Base-by-base conservation (phyloP, 2,329 filamentous ascomycete species). In the Aspergillus jensenii region DNA sequence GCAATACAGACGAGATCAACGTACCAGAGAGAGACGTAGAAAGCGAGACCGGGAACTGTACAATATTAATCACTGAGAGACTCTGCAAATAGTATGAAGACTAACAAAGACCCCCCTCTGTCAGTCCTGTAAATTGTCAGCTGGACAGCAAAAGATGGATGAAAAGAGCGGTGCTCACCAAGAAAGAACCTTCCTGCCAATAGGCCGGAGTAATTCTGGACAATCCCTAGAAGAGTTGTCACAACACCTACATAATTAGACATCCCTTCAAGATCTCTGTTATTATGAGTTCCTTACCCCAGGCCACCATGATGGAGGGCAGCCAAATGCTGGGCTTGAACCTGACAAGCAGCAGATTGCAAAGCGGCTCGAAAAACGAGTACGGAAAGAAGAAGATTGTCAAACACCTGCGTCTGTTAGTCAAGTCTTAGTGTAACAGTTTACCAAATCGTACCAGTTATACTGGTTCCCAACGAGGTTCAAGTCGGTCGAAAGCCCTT, bases 201-300 rank as follows among this genome's bases (percentile, higher is more conserved):
- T 12, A 50, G 3, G 6, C 33, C 33, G 8, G 27, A 14, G 4
- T 39, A 39, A 57, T 76, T 78, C 51, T 80, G 73, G 3, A 77
- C 77, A 4, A 82, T 66, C 9, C 80, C 80, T 70, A 80, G 82
- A 44, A 82, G 67, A 0, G 80, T 82, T 58, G 61, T 25, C n/a
- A 54, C 47, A 17, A 35, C 17, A 6, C 45, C 45, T 47, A 17
- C 11, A 33, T 27, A 19, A 3, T 47, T 5, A 33, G 25, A 27
- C 4, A 11, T 47, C 12, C 17, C 0, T 9, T 9, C 8, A 33
- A 27, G 2, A 4, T n/a, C 3, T 25, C 23, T 25, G 1, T 9
- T 14, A 27, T n/a, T n/a, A n/a, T 8, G 15, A 47, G 12, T 17
- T 3, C 45, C 45, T 27, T 40, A 35, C 80, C 80, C 80, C 78